A percentile compares a stretch with the other conserved stretches of the same genome.
Evolutionary conservation across 2,329 filamentous ascomycete species (phyloP).

Genomic region (Pyricularia sp.): DNA sequence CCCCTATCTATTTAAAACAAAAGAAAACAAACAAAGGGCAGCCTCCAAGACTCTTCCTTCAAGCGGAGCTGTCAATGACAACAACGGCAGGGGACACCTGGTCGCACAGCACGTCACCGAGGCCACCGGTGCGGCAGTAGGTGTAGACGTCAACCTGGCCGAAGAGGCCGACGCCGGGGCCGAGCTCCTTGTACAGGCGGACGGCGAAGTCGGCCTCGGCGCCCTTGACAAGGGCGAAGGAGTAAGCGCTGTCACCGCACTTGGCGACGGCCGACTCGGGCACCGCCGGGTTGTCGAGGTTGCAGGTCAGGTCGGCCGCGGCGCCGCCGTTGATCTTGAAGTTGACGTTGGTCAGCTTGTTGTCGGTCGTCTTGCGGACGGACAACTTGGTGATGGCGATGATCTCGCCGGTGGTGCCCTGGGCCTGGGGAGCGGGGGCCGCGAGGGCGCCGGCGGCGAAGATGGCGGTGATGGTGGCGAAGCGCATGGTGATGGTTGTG

Average conservation of each 20-base stretch:
- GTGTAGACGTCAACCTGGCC: background rate
- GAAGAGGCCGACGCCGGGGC: background rate
- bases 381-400: background rate
- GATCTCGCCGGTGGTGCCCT: background rate
- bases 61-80: background rate
- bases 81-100: background rate
- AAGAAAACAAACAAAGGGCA: background rate
- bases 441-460: background rate
- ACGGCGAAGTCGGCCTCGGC: background rate
- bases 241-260: background rate
- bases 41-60: too few relatives aligned
- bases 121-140: background rate
- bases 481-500: background rate
- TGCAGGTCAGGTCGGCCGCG: background rate
- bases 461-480: constrained; percentile 1
- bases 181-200: background rate
- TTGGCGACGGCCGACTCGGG: background rate
- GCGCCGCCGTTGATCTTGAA: background rate
- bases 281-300: background rate
- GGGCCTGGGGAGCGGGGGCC: too few relatives aligned
- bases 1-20: too few relatives aligned
- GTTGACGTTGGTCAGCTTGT: background rate
- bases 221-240: background rate
- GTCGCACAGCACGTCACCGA: background rate
- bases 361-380: background rate